These are phyloP conservation scores for Aspergillus sp. DNA, from an alignment of 2,329 filamentous ascomycete genomes.

Conservation along the genomic window DNA sequence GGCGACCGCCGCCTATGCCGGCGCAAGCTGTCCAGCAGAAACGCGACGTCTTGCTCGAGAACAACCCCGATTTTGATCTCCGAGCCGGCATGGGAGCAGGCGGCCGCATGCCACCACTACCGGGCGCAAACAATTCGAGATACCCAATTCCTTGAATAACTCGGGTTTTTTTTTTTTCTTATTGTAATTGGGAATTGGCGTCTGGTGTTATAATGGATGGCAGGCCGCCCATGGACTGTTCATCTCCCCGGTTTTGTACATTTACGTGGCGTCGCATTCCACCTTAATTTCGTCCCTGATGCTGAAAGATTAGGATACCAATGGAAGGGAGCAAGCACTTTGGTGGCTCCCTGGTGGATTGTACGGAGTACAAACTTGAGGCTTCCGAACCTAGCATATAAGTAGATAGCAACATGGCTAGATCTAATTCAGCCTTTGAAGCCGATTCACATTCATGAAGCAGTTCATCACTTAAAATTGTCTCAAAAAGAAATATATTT, in stretches of 20 bases:
- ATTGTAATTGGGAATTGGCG: background rate
- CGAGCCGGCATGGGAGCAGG: conserved; percentile 42
- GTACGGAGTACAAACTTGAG: background rate
- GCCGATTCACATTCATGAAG: background rate
- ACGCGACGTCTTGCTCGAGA: conserved; percentile 72
- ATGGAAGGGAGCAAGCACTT: background rate
- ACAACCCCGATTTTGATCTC: conserved; percentile 83
- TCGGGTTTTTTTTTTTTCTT: background rate
- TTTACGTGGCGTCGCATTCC: background rate
- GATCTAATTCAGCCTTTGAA: background rate
- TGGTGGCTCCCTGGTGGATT: conserved; percentile 3
- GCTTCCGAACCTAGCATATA: background rate
- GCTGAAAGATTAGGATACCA: background rate
- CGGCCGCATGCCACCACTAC: conserved; percentile 28
- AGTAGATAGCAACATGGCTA: conserved; percentile 1
- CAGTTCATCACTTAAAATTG: too few relatives aligned
- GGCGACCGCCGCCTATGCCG: conserved; percentile 55
- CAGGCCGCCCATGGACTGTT: background rate
- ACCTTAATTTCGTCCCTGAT: background rate
- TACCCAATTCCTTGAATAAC: conserved; percentile 25
- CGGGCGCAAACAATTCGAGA: conserved; percentile 20
- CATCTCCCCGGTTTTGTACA: background rate
- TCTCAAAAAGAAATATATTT: background rate
- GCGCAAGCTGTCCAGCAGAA: conserved; percentile 54
- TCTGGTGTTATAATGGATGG: background rate